A percentile compares a stretch with the other conserved stretches of the same genome.
These are phyloP conservation scores for Fusarium transvaalense DNA, from an alignment of 2,329 filamentous ascomycete genomes.

Conservation along the genomic window DNA sequence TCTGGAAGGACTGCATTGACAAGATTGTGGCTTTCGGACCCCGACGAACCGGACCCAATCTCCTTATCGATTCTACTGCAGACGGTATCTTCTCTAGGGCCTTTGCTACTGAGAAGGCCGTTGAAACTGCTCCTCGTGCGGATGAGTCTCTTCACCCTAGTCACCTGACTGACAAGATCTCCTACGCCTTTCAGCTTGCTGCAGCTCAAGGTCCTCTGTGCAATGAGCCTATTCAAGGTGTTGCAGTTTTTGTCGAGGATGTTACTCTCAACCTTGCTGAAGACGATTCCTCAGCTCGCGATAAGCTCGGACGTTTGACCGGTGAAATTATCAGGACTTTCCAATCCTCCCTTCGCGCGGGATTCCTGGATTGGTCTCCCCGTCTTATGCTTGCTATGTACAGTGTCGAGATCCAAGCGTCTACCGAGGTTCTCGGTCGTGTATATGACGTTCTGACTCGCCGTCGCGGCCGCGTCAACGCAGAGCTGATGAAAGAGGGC, in stretches of 20 bases:
- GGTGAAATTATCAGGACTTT: constrained; percentile 94
- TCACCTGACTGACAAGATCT: constrained; percentile 89
- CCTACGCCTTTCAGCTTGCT: constrained; percentile 93
- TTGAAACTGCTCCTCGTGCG: constrained; percentile 54
- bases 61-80: constrained; percentile 86
- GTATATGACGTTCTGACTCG: constrained; percentile 99
- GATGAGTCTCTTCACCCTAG: constrained; percentile 67
- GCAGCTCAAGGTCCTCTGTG: constrained; percentile 91
- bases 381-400: constrained; percentile 98
- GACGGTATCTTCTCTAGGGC: constrained; percentile 79
- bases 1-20: constrained; percentile 81
- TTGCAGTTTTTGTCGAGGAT: constrained; percentile 91
- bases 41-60: constrained; percentile 84
- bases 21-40: constrained; percentile 93
- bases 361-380: constrained; percentile 95
- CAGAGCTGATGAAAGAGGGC: constrained; percentile 92
- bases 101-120: constrained; percentile 60
- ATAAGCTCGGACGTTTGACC: constrained; percentile 83
- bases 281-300: constrained; percentile 68
- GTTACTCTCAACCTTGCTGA: constrained; percentile 70
- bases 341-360: constrained; percentile 83
- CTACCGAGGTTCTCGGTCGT: constrained; percentile 91
- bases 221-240: constrained; percentile 90
- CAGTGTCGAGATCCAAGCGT: constrained; percentile 95
- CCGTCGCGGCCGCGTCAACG: constrained; percentile 87